Conservation (phyloP, 768 basidiomycete species). For the Tremella mesenterica region DNA sequence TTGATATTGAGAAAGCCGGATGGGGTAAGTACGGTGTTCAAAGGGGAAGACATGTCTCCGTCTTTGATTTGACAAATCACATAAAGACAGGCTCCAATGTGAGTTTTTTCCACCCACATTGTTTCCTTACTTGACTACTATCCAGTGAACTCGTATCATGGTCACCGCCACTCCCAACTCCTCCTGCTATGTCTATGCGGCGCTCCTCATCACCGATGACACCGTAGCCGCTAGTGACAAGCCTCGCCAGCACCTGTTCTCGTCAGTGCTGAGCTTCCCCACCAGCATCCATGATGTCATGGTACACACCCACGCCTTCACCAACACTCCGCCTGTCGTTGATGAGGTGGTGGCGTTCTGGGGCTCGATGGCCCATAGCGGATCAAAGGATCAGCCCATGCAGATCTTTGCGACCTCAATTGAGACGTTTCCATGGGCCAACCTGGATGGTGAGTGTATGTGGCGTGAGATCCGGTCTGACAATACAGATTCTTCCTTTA, state of each 20-base stretch:
- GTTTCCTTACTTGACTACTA: too few species aligned
- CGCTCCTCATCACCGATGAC: neutral
- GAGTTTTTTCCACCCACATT: too few species aligned
- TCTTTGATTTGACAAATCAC: too few species aligned
- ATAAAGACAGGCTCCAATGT: too few species aligned
- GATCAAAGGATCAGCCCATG: neutral
- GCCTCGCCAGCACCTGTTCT: neutral
- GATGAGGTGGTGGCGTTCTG: neutral
- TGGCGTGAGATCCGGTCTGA: neutral
- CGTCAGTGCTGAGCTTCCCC: neutral
- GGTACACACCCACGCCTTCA: neutral
- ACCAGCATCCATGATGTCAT: neutral
- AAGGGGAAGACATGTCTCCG: too few species aligned
- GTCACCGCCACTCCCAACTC: too few species aligned
- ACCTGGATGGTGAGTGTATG: neutral
- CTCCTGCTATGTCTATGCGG: neutral
- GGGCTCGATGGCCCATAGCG: neutral
- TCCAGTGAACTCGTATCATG: too few species aligned
- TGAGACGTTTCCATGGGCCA: neutral
- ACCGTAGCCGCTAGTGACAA: neutral
- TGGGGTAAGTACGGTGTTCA: too few species aligned
- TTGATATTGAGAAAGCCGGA: too few species aligned
- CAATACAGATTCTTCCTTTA: neutral
- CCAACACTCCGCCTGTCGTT: neutral
- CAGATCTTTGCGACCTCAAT: conserved; percentile 1